phyloP scores from a whole-genome alignment of 148 eudicot genomes.

The Rhododendron henanense region DNA sequence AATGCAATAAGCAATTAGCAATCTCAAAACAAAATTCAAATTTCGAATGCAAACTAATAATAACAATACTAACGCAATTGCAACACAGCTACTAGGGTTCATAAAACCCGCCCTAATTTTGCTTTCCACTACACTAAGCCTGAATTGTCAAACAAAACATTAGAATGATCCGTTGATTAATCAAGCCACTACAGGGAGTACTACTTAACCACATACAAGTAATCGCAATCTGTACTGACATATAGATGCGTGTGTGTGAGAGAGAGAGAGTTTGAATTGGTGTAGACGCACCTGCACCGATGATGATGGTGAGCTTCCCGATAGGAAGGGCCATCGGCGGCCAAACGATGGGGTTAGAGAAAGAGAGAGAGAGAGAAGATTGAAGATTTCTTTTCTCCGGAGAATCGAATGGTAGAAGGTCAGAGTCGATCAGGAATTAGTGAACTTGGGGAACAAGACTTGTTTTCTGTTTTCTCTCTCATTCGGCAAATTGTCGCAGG shows the following conservation, averaged over 20 bases:
- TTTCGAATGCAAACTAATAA: too few relatives aligned
- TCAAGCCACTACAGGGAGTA: not conserved
- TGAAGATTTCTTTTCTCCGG: not conserved
- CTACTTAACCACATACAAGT: not conserved
- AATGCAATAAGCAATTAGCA: not conserved
- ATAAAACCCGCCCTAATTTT: not conserved
- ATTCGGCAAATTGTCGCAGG: not conserved
- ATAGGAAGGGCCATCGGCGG: constrained; percentile 65
- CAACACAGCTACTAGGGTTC: too few relatives aligned
- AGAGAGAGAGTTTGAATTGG: not conserved
- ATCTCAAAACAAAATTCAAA: not conserved
- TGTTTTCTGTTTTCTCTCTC: not conserved
- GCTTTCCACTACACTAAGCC: not conserved
- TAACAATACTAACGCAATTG: too few relatives aligned
- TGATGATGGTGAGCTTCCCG: constrained; percentile 73
- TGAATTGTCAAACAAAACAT: too few relatives aligned
- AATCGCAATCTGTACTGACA: not conserved
- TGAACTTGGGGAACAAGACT: constrained; percentile 15
- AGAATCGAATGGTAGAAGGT: not conserved
- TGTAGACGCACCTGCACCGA: constrained; percentile 72
- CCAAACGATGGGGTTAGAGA: constrained; percentile 4
- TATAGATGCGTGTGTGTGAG: not conserved
- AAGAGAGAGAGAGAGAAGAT: not conserved
- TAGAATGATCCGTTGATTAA: not conserved
- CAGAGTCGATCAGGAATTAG: not conserved